A percentile compares a stretch with the other conserved stretches of the same genome.
Conservation (phyloP, 805 yeast genomes). For the Yamadazyma philogaea region DNA sequence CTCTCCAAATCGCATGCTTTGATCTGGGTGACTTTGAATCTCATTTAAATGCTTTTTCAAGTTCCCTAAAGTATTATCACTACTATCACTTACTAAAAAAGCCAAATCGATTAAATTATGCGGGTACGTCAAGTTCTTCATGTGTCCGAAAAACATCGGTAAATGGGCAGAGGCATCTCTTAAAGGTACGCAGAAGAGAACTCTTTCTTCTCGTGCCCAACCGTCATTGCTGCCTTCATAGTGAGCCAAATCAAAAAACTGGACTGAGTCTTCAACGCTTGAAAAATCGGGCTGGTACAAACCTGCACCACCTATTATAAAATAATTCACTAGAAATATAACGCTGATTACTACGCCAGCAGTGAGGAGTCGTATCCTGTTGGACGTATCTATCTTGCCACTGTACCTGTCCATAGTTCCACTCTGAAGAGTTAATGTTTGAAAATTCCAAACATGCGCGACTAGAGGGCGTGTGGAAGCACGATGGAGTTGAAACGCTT, state of each 20-base stretch:
- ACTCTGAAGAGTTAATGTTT: background rate
- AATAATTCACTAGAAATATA: slow-evolving; percentile 15
- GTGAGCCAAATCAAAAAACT: slow-evolving; percentile 68
- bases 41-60: slow-evolving; percentile 54
- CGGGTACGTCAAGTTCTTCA: slow-evolving; percentile 79
- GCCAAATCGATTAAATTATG: slow-evolving; percentile 80
- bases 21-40: slow-evolving; percentile 65
- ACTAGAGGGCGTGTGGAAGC: background rate
- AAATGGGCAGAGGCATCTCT: slow-evolving; percentile 90
- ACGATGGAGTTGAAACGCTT: background rate
- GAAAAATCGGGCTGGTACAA: slow-evolving; percentile 34
- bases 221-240: slow-evolving; percentile 68
- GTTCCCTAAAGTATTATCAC: slow-evolving; percentile 79
- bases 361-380: slow-evolving; percentile 9
- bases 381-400: slow-evolving; percentile 9
- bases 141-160: slow-evolving; percentile 83
- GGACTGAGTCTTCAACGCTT: slow-evolving; percentile 39
- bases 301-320: slow-evolving; percentile 10
- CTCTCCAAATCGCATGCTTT: slow-evolving; percentile 66
- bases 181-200: slow-evolving; percentile 82
- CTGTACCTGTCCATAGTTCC: slow-evolving; percentile 1
- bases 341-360: slow-evolving; percentile 12
- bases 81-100: slow-evolving; percentile 85
- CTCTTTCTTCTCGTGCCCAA: slow-evolving; percentile 75
- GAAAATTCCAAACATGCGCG: background rate